Conservation (phyloP, 192 early-diverging fungal genomes). For the Backusella luteola region DNA sequence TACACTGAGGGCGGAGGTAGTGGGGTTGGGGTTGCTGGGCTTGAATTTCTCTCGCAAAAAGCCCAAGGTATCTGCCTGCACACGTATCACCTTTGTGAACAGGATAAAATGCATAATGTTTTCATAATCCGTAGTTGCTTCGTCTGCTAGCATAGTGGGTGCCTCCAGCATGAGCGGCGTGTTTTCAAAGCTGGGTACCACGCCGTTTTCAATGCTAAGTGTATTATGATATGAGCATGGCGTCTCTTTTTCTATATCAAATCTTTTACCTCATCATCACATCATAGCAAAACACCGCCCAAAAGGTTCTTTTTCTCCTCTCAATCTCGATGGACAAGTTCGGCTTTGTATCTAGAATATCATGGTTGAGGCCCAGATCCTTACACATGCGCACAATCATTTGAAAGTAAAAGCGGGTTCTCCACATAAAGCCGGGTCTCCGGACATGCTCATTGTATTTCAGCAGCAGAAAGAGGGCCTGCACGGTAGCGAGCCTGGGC, state of each 20-base stretch:
- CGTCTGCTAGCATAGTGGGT: background rate
- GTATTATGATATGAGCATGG: background rate
- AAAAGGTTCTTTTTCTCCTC: constrained; percentile 16
- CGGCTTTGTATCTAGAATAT: background rate
- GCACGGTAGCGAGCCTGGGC: constrained; percentile 44
- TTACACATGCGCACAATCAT: constrained; percentile 13
- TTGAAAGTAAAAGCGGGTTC: constrained; percentile 46
- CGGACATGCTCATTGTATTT: constrained; percentile 51
- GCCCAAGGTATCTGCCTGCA: background rate
- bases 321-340: background rate
- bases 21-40: background rate
- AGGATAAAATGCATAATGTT: constrained; percentile 14
- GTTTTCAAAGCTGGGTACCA: background rate
- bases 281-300: constrained; percentile 20
- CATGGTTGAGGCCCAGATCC: constrained; percentile 1
- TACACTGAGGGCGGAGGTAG: background rate
- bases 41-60: background rate
- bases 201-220: constrained; percentile 13
- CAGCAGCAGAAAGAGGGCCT: constrained; percentile 44
- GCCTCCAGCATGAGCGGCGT: background rate
- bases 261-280: constrained; percentile 19
- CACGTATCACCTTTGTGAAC: background rate
- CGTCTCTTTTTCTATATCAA: too few species aligned
- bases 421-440: constrained; percentile 45
- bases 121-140: background rate